Conservation (phyloP, 1,284 basidiomycete species). For the Irpex lacteus region DNA sequence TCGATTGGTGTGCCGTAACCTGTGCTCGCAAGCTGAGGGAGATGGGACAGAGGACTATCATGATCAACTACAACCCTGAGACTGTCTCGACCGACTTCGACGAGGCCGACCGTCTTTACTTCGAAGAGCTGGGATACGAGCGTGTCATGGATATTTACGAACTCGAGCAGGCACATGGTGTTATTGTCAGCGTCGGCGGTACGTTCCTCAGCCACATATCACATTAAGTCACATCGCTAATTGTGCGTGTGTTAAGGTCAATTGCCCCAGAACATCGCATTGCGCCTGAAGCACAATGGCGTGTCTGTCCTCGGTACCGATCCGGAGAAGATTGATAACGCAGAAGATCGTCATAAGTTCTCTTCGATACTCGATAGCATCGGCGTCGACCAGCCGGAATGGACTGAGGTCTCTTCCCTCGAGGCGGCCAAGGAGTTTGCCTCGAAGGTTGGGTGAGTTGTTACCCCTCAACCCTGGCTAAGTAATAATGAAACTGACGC, state of each 20-base stretch:
- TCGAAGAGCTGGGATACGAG: constrained; percentile 97
- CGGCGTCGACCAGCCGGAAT: constrained; percentile 96
- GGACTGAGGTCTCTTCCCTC: constrained; percentile 89
- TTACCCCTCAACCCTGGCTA: background rate
- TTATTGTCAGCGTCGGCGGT: constrained; percentile 97
- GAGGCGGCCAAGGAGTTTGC: constrained; percentile 93
- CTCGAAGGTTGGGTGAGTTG: constrained; percentile 69
- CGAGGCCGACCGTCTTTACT: constrained; percentile 98
- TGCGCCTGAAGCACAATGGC: constrained; percentile 87
- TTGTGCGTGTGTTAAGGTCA: constrained; percentile 50
- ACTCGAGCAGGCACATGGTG: constrained; percentile 88
- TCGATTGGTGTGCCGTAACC: constrained; percentile 99
- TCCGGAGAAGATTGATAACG: constrained; percentile 93
- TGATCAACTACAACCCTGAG: constrained; percentile 99
- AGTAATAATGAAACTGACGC: constrained; percentile 16
- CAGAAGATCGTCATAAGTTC: constrained; percentile 99
- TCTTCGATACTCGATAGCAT: constrained; percentile 93
- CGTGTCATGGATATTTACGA: constrained; percentile 99
- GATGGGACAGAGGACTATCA: constrained; percentile 94
- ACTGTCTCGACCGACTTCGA: constrained; percentile 99
- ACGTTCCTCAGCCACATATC: constrained; percentile 28
- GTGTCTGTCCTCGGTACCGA: constrained; percentile 97
- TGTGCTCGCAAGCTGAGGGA: constrained; percentile 90
- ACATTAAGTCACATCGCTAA: too few species aligned
- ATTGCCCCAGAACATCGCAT: constrained; percentile 97